Evolutionary conservation across 2,329 filamentous ascomycete species (phyloP), one percentile per base, ranked within the genome.

Genomic region (Arthrobotrys entomopaga): DNA sequence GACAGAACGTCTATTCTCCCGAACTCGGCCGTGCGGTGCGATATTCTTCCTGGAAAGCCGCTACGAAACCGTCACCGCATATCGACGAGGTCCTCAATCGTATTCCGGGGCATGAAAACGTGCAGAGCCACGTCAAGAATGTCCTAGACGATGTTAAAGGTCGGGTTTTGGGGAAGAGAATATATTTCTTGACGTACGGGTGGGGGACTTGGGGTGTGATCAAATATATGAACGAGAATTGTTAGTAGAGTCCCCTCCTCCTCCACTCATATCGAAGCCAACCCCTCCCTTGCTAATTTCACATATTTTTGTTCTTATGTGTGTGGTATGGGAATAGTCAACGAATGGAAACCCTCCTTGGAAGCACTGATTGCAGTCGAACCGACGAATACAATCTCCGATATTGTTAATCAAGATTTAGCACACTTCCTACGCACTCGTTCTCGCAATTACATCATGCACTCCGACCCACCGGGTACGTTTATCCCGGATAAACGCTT

Each of bases 401-500:
- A 73, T 13, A 60, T 73, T 26, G 50, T 49, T 2, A 61, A 65
- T 42, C 29, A 43, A 2, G 69, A 60, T 26, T 49, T 73, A 16
- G 24, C 16, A 10, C 58, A 53, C 38, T 75, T 69, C n/a, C 59
- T 77, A 49, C 65, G 72, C 29, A 76, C 73, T 26, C 77, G 76
- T 26, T 73, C 73, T 40, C 70, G 70, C 29, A 57, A 50, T 8
- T 78, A 78, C 38, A 71, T 78, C 19, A 66, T 77, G 10, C 76
- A 78, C 57, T 56, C 63, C 7, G 73, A 77, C 15, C 69, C 65
- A n/a, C 66, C 70, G 3, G 77, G 77, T 4, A 73, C 71, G 16
- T 77, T 75, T 16, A 73, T 78, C 46, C 76, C 76, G 24, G 77
- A 78, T 34, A 74, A 65, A 53, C 72, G 77, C 13, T 78, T 76